Conservation (phyloP, 129 eudicot genomes). For the Pulicaria dysenterica region DNA sequence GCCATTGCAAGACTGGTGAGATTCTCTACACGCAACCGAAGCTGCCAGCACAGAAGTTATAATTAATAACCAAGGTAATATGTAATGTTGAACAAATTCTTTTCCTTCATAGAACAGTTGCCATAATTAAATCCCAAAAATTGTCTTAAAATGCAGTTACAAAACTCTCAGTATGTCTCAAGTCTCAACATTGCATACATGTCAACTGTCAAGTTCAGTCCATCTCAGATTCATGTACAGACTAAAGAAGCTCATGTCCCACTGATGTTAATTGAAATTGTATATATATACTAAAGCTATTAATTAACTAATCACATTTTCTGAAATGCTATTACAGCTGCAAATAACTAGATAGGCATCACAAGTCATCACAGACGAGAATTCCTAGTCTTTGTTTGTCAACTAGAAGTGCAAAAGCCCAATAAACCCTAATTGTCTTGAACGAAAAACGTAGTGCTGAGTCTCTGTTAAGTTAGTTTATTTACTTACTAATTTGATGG, state of each 20-base stretch:
- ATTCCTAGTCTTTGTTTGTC: neutral
- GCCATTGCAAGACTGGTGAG: conserved; percentile 53
- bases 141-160: neutral
- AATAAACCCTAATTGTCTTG: conserved; percentile 16
- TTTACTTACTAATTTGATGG: neutral
- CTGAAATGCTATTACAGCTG: neutral
- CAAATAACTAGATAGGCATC: neutral
- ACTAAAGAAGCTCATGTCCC: neutral
- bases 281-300: neutral
- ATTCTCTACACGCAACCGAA: conserved; percentile 59
- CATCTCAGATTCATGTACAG: neutral
- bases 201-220: neutral
- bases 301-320: neutral
- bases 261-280: neutral
- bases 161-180: neutral
- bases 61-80: conserved; percentile 7
- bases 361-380: neutral
- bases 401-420: neutral
- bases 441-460: neutral
- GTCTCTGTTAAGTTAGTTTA: neutral
- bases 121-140: neutral
- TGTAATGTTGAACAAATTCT: neutral
- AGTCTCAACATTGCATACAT: too few relatives aligned
- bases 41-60: conserved; percentile 36
- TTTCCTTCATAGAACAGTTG: neutral